Conservation (phyloP, 2,329 filamentous ascomycete genomes). For the Pseudogymnoascus sp. region DNA sequence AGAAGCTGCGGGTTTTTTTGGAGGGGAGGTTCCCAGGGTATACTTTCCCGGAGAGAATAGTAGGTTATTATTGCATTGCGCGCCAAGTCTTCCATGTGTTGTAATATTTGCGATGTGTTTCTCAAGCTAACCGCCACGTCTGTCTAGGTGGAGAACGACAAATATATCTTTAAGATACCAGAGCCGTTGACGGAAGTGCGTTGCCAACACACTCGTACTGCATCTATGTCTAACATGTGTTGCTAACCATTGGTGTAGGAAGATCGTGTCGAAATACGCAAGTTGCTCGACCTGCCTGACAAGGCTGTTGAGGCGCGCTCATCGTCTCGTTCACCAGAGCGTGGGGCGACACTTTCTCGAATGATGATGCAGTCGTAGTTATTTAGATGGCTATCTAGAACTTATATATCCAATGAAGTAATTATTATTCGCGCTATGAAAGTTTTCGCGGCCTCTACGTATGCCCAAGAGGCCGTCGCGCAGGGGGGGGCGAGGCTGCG, state of each 20-base stretch:
- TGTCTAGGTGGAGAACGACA: background rate
- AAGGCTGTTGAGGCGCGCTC: background rate
- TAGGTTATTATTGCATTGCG: too few species aligned
- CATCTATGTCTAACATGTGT: background rate
- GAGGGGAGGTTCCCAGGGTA: too few species aligned
- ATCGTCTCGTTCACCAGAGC: background rate
- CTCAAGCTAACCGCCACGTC: background rate
- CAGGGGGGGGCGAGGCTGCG: background rate
- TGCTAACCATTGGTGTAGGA: background rate
- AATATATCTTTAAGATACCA: background rate
- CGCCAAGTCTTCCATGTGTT: too few species aligned
- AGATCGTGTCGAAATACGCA: background rate
- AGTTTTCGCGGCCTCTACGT: background rate
- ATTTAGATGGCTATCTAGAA: background rate
- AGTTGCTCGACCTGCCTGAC: background rate
- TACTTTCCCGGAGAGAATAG: too few species aligned
- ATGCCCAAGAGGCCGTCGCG: background rate
- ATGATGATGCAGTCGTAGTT: background rate
- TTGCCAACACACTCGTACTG: background rate
- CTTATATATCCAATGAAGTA: background rate
- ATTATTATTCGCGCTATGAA: background rate
- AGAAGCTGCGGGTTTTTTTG: too few species aligned
- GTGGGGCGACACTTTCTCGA: too few species aligned
- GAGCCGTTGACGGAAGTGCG: background rate
- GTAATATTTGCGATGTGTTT: background rate